Percentiles rank a stretch among this genome's conserved stretches.
phyloP scores from a whole-genome alignment of 2,329 filamentous ascomycete genomes.

The Tolypocladium inflatum region DNA sequence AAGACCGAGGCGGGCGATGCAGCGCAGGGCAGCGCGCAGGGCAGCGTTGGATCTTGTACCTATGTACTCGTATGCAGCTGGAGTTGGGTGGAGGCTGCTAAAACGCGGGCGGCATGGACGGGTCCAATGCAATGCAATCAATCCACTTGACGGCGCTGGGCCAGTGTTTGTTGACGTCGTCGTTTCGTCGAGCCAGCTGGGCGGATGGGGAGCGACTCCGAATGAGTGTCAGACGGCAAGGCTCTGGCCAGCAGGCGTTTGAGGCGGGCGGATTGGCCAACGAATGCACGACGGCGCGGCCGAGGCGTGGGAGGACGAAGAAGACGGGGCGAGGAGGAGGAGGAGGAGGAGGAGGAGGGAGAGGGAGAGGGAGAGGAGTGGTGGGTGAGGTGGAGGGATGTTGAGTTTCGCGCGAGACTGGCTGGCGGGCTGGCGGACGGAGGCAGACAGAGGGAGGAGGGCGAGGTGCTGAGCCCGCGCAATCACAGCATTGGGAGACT shows the following conservation, averaged over 20 bases:
- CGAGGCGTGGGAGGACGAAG: neutral
- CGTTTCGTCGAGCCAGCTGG: conserved; percentile 6
- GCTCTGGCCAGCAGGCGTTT: neutral
- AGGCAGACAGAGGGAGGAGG: neutral
- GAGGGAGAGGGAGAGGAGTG: neutral
- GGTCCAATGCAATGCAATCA: neutral
- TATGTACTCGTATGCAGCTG: neutral
- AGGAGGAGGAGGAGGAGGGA: neutral
- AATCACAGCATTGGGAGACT: neutral
- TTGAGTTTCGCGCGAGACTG: neutral
- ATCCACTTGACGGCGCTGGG: neutral
- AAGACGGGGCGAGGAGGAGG: neutral
- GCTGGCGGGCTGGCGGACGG: neutral
- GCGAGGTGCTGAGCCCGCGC: neutral
- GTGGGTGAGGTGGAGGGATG: neutral
- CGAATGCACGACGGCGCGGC: neutral
- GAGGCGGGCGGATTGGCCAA: neutral
- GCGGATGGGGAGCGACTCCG: neutral
- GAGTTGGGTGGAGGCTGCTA: neutral
- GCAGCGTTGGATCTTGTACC: conserved; percentile 1
- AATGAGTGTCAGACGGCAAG: conserved; percentile 2
- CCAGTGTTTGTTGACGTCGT: conserved; percentile 8
- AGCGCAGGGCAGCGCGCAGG: neutral
- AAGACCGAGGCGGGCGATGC: neutral
- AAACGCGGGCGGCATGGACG: neutral